These are phyloP conservation scores for Ballota nigra DNA, from an alignment of 257 asterid genomes.

Conservation along the genomic window DNA sequence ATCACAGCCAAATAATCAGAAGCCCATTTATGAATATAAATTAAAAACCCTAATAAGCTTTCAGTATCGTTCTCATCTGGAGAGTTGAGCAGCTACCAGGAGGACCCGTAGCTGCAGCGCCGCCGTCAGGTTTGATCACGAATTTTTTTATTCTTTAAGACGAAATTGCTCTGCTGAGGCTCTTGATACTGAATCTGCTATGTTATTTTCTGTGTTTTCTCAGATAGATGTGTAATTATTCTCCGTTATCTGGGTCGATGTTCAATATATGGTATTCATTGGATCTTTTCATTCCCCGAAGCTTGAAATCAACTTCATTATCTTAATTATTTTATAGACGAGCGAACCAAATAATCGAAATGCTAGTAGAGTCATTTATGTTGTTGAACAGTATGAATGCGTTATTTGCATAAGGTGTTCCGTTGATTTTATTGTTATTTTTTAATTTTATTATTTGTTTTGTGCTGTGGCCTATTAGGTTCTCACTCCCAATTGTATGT, in stretches of 20 bases:
- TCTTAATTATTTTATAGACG: neutral
- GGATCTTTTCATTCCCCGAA: neutral
- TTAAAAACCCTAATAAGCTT: neutral
- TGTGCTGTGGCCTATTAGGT: neutral
- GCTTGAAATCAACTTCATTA: neutral
- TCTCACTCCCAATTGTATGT: neutral
- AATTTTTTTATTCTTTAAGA: neutral
- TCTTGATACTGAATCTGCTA: neutral
- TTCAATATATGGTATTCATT: neutral
- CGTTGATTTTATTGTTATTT: neutral
- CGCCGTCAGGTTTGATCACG: conserved; percentile 15
- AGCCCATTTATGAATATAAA: neutral
- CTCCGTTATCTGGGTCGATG: neutral
- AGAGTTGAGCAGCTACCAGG: conserved; percentile 12
- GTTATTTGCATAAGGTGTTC: neutral
- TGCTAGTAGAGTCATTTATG: neutral
- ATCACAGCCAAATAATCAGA: neutral
- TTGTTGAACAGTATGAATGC: neutral
- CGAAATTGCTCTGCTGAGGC: neutral
- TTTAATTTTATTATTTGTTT: neutral
- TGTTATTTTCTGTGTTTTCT: neutral
- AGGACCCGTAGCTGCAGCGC: conserved; percentile 19
- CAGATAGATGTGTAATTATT: neutral
- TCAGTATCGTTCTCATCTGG: neutral
- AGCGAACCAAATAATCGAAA: neutral